Evolutionary conservation across 2,329 filamentous ascomycete genomes (phyloP).

Genomic region (Penicillium aurantiogriseum): DNA sequence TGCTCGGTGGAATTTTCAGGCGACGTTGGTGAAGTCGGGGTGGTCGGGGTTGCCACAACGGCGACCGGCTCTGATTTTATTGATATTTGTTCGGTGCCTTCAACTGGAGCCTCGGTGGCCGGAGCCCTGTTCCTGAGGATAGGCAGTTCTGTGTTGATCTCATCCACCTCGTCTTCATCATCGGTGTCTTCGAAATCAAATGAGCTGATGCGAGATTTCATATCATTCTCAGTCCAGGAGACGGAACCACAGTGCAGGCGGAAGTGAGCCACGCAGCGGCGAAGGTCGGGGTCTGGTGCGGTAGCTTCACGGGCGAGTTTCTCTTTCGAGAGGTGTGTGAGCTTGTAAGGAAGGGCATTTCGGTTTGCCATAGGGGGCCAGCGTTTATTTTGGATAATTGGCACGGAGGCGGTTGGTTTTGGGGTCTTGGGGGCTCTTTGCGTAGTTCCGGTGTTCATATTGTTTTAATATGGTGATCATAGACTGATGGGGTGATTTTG

Average conservation of each 20-base stretch:
- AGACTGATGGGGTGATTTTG: background rate
- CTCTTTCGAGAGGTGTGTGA: conserved; percentile 37
- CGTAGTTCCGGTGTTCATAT: conserved; percentile 29
- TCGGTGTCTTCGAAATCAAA: conserved; percentile 37
- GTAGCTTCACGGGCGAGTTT: conserved; percentile 38
- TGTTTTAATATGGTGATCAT: background rate
- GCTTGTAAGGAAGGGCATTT: conserved; percentile 35
- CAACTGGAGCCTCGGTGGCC: conserved; percentile 3
- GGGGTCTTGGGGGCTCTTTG: conserved; percentile 20
- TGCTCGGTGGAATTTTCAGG: conserved; percentile 10
- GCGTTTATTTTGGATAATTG: conserved; percentile 29
- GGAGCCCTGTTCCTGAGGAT: background rate
- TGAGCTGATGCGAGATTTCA: conserved; percentile 37
- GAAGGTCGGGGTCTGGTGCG: conserved; percentile 36
- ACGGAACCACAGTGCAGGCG: conserved; percentile 35
- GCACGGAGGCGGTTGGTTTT: conserved; percentile 25
- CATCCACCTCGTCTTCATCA: conserved; percentile 28
- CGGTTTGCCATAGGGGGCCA: conserved; percentile 39
- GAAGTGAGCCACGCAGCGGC: conserved; percentile 37
- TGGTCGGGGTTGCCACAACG: background rate
- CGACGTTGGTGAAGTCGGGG: background rate
- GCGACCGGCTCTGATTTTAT: conserved; percentile 1
- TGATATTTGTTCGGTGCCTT: conserved; percentile 12
- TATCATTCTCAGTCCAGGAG: conserved; percentile 36
- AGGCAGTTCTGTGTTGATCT: conserved; percentile 11